Evolutionary conservation across 768 basidiomycete genomes (phyloP).

Genomic region (Pleurotus platypus): DNA sequence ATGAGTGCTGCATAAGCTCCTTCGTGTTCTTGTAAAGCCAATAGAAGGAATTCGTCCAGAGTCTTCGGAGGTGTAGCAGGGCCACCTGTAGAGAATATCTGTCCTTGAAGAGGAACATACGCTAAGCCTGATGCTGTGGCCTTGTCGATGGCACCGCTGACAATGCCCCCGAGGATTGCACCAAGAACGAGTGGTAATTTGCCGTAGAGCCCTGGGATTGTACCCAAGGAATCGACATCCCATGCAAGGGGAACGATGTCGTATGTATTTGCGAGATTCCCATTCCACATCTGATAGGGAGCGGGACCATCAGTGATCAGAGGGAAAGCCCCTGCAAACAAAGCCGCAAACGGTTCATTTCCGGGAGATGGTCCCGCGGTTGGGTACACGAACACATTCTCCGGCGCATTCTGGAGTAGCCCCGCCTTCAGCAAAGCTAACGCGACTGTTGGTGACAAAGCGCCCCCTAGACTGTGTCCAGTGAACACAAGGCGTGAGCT

Average conservation of each 20-base stretch:
- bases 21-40: background rate
- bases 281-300: slow-evolving; percentile 4
- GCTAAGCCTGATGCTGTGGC: background rate
- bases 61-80: background rate
- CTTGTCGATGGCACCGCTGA: background rate
- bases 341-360: background rate
- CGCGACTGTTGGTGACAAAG: background rate
- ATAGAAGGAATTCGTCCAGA: background rate
- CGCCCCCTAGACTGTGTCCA: slow-evolving; percentile 2
- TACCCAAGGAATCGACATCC: background rate
- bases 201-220: background rate
- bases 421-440: background rate
- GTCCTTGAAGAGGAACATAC: background rate
- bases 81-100: background rate
- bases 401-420: background rate
- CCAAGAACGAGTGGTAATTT: background rate
- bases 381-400: background rate
- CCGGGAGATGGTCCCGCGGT: background rate
- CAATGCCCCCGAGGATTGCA: no score
- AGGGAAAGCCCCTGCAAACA: background rate
- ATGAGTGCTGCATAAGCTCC: background rate
- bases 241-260: background rate
- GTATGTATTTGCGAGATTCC: background rate
- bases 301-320: background rate
- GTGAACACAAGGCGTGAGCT: slow-evolving; percentile 4